Percentiles rank a stretch among this genome's conserved stretches.
phyloP scores from a whole-genome alignment of 306 rosid species.

The Castanea crenata region DNA sequence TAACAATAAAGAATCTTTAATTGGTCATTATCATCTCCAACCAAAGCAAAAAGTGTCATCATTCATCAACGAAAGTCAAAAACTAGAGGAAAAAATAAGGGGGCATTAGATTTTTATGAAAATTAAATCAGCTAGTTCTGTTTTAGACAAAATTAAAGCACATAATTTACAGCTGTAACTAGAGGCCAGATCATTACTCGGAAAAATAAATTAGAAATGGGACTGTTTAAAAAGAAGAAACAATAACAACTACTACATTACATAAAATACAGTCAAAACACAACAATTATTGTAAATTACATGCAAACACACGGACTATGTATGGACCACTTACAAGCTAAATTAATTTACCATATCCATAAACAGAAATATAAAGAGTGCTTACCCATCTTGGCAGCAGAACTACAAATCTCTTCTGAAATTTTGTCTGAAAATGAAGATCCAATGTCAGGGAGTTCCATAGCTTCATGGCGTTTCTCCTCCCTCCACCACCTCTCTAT shows the following conservation, averaged over 20 bases:
- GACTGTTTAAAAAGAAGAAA: no score
- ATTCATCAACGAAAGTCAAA: neutral
- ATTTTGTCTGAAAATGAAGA: conserved; percentile 75
- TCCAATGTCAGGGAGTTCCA: conserved; percentile 72
- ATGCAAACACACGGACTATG: neutral
- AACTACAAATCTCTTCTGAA: conserved; percentile 90
- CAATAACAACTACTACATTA: no score
- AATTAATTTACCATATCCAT: conserved; percentile 5
- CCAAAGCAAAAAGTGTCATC: neutral
- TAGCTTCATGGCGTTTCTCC: conserved; percentile 80
- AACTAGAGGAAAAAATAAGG: neutral
- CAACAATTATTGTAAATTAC: no score
- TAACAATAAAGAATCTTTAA: neutral
- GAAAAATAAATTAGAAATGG: no score
- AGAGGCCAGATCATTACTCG: no score
- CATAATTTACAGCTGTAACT: no score
- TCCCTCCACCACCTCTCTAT: conserved; percentile 99
- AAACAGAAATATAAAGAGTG: conserved; percentile 19
- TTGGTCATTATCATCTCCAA: neutral
- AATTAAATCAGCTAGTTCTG: no score
- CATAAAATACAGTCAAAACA: no score
- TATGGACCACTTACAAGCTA: neutral
- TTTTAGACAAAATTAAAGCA: no score
- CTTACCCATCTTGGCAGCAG: conserved; percentile 99
- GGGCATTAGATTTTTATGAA: neutral